Base-by-base conservation (phyloP, 768 basidiomycete species). In the Podaxis sp. region DNA sequence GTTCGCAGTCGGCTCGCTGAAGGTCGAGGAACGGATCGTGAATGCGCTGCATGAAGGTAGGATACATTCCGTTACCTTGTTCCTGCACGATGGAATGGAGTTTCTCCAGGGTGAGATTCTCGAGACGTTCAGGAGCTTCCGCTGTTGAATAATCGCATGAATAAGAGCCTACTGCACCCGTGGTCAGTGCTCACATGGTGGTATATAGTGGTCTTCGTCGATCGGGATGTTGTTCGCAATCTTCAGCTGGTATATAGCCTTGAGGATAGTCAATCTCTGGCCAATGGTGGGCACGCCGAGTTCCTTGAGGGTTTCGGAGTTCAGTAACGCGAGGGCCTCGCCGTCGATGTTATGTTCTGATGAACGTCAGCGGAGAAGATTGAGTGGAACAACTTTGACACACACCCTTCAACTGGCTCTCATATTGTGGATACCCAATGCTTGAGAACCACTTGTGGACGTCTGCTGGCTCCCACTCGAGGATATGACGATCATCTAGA, bases 221-320 rank as follows among this genome's bases (percentile, higher is more conserved):
- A 96, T 87, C 40, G 91, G 86, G 56, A 99, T 80, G 65, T 87
- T 87, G 70, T 96, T 84, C 1, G 86, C 86, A 56, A 95, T 76
- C 79, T 99, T 99, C 68, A 93, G 79, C 57, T 86, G 86, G 77
- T 97, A 98, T 61, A 98, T 87, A 53, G 91, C 89, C 74, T 94
- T 96, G 72, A 98, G 87, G 65, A 98, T 94, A 49, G 91, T 81
- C 38, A 99, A 77, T 59, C 97, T 82, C 75, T 98, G 96, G 22
- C 97, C 97, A 65, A 98, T 85, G 38, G 91, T 93, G n/a, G 84
- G 71, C 47, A 99, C 84, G 7, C 97, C 97, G 60, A 98, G 78
- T 47, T 91, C 88, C 74, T 91, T 93, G 66, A 99, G 84, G 1
- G 85, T 76, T 24, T 95, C 91, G n/a, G 87, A 82, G 72, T 94